Percentiles rank a stretch among this genome's conserved stretches.
These are phyloP conservation scores for Auricularia sp. DNA, from an alignment of 768 basidiomycete genomes.

Conservation along the genomic window DNA sequence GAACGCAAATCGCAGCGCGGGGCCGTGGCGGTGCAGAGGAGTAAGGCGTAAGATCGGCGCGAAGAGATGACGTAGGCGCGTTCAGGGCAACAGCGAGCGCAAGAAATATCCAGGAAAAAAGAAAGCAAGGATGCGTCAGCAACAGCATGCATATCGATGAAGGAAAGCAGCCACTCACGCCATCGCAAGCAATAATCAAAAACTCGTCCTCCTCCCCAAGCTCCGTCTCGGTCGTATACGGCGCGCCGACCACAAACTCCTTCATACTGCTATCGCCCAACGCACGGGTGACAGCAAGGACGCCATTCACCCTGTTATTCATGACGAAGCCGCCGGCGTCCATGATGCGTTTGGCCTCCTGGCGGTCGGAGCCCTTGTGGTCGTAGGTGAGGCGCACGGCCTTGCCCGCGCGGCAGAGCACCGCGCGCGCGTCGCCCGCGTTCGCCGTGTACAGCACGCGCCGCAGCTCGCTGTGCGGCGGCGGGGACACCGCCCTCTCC, in stretches of 20 bases:
- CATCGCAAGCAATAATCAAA: conserved; percentile 92
- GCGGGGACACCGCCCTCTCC: conserved; percentile 5
- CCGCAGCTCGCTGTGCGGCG: conserved; percentile 29
- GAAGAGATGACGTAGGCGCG: not conserved
- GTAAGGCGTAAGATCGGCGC: not conserved
- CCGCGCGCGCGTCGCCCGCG: no score
- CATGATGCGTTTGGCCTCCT: conserved; percentile 94
- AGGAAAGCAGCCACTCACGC: conserved; percentile 45
- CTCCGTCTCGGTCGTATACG: conserved; percentile 97
- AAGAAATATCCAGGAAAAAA: not conserved
- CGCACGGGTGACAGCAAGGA: conserved; percentile 90
- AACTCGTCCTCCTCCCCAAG: conserved; percentile 89
- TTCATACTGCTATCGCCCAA: conserved; percentile 98
- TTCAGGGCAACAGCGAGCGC: not conserved
- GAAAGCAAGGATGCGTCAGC: not conserved
- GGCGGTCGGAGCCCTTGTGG: conserved; percentile 94
- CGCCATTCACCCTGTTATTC: conserved; percentile 97
- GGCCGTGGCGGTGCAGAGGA: not conserved
- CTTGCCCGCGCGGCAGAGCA: no score
- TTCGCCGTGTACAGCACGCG: no score
- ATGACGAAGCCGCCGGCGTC: conserved; percentile 98
- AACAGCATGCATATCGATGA: not conserved
- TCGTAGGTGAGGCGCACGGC: conserved; percentile 59
- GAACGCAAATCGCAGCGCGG: not conserved
- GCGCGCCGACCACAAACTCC: conserved; percentile 95